A percentile compares a stretch with the other conserved stretches of the same genome.
Evolutionary conservation across 2,329 filamentous ascomycete species (phyloP).

Genomic region (Fusarium robinianum): DNA sequence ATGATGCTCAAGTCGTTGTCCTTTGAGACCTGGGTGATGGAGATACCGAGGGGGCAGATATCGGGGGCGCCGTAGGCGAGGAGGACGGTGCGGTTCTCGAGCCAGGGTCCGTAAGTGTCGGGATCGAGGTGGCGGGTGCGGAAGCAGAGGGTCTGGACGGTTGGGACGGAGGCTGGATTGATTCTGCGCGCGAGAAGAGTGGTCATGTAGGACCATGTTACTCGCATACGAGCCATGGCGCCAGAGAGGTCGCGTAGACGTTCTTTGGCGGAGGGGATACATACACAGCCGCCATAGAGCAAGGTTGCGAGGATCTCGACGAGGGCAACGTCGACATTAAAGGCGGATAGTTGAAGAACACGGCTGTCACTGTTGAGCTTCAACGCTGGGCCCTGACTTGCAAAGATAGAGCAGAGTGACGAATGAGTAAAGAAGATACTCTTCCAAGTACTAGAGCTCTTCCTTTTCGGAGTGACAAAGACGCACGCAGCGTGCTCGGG

Average conservation of each 20-base stretch:
- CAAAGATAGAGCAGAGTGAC: constrained; percentile 58
- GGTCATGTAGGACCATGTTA: constrained; percentile 60
- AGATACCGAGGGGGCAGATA: constrained; percentile 56
- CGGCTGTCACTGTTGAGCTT: constrained; percentile 56
- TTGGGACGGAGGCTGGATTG: constrained; percentile 43
- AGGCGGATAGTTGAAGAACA: constrained; percentile 59
- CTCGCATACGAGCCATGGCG: constrained; percentile 54
- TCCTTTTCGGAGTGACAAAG: constrained; percentile 60
- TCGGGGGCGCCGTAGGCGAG: constrained; percentile 58
- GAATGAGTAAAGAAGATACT: constrained; percentile 66
- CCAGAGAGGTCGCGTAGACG: constrained; percentile 54
- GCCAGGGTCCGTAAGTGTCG: constrained; percentile 54
- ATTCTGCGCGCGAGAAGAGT: constrained; percentile 59
- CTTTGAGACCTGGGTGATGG: constrained; percentile 49
- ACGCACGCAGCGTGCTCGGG: constrained; percentile 61
- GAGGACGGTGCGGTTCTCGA: constrained; percentile 50
- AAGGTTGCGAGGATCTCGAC: constrained; percentile 58
- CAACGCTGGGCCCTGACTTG: constrained; percentile 55
- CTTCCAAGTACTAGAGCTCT: constrained; percentile 48
- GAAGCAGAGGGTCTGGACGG: constrained; percentile 50
- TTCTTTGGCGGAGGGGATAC: constrained; percentile 57
- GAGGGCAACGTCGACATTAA: constrained; percentile 58
- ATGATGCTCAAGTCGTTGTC: constrained; percentile 48
- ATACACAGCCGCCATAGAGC: constrained; percentile 62
- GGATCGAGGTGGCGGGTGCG: constrained; percentile 55